phyloP scores from a whole-genome alignment of 257 asterid species.

The Striga asiatica region DNA sequence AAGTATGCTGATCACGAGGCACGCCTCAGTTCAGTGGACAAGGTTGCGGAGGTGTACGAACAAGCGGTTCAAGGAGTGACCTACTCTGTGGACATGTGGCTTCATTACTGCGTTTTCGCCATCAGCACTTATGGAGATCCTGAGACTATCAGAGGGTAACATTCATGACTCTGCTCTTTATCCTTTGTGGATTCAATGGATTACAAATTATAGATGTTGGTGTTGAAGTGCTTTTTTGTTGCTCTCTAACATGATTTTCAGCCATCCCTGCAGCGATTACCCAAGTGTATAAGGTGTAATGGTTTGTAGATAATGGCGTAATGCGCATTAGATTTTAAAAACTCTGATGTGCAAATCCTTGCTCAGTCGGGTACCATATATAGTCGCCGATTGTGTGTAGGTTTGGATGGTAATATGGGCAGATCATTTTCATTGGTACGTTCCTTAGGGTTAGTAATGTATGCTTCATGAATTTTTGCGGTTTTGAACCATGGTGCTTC shows the following conservation, averaged over 20 bases:
- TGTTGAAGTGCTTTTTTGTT: constrained; percentile 31
- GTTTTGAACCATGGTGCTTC: constrained; percentile 71
- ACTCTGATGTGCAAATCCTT: constrained; percentile 45
- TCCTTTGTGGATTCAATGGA: constrained; percentile 21
- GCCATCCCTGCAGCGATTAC: constrained; percentile 51
- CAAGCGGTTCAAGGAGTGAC: constrained; percentile 95
- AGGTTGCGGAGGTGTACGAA: constrained; percentile 90
- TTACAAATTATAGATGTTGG: constrained; percentile 26
- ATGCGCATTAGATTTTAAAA: constrained; percentile 36
- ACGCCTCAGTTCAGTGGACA: constrained; percentile 72
- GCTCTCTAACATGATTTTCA: constrained; percentile 57
- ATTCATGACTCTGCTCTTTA: constrained; percentile 15
- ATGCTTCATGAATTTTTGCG: constrained; percentile 52
- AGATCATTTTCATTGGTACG: constrained; percentile 33
- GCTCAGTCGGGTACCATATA: constrained; percentile 27
- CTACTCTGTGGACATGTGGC: constrained; percentile 98
- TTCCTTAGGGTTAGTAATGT: constrained; percentile 60
- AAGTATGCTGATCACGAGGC: constrained; percentile 98
- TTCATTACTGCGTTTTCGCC: constrained; percentile 82
- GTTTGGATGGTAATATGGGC: constrained; percentile 32
- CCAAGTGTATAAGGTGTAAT: constrained; percentile 46
- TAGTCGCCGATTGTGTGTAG: constrained; percentile 32
- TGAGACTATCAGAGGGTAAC: constrained; percentile 81
- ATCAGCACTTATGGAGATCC: constrained; percentile 89
- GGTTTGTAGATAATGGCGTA: constrained; percentile 57